phyloP scores from a whole-genome alignment of 108 stramenopile species.

The Cyclotella kingstonii region DNA sequence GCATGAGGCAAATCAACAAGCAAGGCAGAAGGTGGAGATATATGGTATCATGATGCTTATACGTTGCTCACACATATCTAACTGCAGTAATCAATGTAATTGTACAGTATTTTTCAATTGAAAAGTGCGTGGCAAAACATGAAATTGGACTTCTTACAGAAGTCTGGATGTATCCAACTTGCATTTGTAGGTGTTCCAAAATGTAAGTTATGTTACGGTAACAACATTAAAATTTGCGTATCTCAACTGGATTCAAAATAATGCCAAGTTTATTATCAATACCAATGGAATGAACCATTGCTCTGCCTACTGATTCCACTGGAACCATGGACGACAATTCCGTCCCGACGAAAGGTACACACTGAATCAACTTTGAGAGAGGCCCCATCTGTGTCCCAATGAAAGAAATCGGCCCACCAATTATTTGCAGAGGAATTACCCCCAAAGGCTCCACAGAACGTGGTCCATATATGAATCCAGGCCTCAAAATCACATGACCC shows the following conservation, averaged over 20 bases:
- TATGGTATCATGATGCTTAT: too few relatives aligned
- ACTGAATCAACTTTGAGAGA: conserved; percentile 33
- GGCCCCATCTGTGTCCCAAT: conserved; percentile 41
- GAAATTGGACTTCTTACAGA: too few relatives aligned
- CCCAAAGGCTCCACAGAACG: conserved; percentile 33
- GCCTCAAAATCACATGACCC: conserved; percentile 59
- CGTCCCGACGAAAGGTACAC: conserved; percentile 38
- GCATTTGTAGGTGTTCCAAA: too few relatives aligned
- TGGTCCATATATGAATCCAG: conserved; percentile 66
- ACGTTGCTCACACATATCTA: too few relatives aligned
- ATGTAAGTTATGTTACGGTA: background rate
- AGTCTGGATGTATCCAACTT: too few relatives aligned
- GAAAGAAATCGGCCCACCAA: conserved; percentile 37
- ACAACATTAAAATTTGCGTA: conserved; percentile 20
- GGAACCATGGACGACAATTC: conserved; percentile 43
- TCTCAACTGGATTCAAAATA: conserved; percentile 38
- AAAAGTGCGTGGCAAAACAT: too few relatives aligned
- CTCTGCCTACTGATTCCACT: conserved; percentile 28
- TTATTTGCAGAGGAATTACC: conserved; percentile 32
- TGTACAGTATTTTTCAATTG: too few relatives aligned
- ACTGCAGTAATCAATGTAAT: too few relatives aligned
- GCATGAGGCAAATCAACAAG: too few relatives aligned
- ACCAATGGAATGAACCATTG: conserved; percentile 32
- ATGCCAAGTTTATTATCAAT: conserved; percentile 6
- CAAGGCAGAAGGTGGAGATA: too few relatives aligned